These are phyloP conservation scores for Scheffersomyces insectosa DNA, from an alignment of 1,139 yeast genomes.

Conservation along the genomic window DNA sequence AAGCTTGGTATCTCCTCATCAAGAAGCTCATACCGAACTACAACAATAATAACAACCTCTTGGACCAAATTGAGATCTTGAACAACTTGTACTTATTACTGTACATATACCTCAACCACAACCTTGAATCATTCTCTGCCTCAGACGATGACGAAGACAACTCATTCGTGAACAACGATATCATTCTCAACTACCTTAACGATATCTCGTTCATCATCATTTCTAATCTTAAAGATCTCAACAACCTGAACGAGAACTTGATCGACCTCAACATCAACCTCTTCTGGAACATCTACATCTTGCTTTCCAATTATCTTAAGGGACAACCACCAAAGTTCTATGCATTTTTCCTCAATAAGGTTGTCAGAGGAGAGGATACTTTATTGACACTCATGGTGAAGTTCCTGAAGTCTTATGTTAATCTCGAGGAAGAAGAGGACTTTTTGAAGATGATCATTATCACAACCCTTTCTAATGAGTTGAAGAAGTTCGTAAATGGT, in stretches of 20 bases:
- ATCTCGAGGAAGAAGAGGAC: slow-evolving; percentile 25
- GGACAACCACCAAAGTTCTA: slow-evolving; percentile 42
- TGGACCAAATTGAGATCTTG: slow-evolving; percentile 44
- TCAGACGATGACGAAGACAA: slow-evolving; percentile 10
- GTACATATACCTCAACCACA: slow-evolving; percentile 30
- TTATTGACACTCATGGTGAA: slow-evolving; percentile 11
- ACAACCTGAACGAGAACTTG: slow-evolving; percentile 18
- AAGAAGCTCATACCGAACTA: slow-evolving; percentile 46
- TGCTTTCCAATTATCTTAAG: slow-evolving; percentile 39
- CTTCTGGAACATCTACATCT: slow-evolving; percentile 47
- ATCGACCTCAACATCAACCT: slow-evolving; percentile 24
- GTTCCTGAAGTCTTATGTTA: slow-evolving; percentile 16
- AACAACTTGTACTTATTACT: slow-evolving; percentile 34
- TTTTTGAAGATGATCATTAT: slow-evolving; percentile 37
- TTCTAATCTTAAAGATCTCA: slow-evolving; percentile 14
- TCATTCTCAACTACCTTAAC: slow-evolving; percentile 47
- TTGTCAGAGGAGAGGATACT: background rate
- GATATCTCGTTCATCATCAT: slow-evolving; percentile 32
- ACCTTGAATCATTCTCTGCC: slow-evolving; percentile 20
- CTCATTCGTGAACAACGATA: slow-evolving; percentile 16
- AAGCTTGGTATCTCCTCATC: slow-evolving; percentile 46
- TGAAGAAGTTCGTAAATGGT: slow-evolving; percentile 34
- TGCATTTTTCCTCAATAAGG: slow-evolving; percentile 31
- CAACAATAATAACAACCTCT: slow-evolving; percentile 23
- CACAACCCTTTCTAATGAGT: slow-evolving; percentile 43